Conservation (phyloP, 305 asterid species). For the Fraxinus velutina region DNA sequence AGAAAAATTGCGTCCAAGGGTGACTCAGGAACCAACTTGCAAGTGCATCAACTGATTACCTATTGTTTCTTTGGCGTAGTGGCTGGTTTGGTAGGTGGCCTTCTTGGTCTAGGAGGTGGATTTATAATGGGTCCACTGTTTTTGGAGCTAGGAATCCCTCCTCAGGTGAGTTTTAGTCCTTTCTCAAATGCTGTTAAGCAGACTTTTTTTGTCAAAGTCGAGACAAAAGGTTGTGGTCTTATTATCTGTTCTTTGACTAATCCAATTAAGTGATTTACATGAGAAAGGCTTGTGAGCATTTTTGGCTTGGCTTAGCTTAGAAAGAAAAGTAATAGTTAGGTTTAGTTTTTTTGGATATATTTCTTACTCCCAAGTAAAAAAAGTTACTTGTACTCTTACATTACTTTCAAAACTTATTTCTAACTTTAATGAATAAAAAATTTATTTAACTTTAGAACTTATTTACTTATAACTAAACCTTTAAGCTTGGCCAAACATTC, state of each 20-base stretch:
- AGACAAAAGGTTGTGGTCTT: neutral
- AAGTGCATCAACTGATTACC: slow-evolving; percentile 50
- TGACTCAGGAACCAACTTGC: slow-evolving; percentile 55
- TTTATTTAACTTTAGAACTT: neutral
- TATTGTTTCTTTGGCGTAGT: slow-evolving; percentile 70
- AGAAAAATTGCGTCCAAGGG: slow-evolving; percentile 76
- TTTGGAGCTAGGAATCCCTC: slow-evolving; percentile 90
- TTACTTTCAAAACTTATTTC: neutral
- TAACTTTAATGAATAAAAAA: too few species aligned
- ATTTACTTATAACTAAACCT: neutral
- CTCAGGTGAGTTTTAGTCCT: slow-evolving; percentile 56
- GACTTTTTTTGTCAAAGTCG: neutral
- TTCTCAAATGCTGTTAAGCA: neutral
- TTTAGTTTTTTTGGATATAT: neutral
- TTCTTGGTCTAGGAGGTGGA: slow-evolving; percentile 97
- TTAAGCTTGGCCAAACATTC: neutral
- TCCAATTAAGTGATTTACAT: neutral
- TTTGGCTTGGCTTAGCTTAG: neutral
- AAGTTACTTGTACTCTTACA: neutral
- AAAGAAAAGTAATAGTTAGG: neutral
- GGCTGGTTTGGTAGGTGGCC: slow-evolving; percentile 96
- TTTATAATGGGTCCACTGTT: slow-evolving; percentile 98
- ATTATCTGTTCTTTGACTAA: neutral
- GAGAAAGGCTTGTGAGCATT: neutral
- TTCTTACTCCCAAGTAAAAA: neutral